Evolutionary conservation across 192 early-diverging fungal species (phyloP).

Genomic region (Geranomyces michiganensis): DNA sequence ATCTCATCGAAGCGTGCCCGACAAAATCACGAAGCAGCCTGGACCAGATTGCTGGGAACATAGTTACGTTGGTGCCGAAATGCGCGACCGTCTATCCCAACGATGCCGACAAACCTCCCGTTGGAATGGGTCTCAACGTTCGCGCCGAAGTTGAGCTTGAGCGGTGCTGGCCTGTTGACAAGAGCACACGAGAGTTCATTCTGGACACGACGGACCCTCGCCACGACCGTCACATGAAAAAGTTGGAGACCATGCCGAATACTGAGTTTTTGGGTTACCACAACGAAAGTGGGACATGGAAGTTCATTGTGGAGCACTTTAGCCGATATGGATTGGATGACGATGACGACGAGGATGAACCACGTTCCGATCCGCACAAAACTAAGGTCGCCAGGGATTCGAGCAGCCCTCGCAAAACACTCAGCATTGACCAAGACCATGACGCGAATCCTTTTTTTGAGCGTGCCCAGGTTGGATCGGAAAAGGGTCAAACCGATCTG

Average conservation of each 20-base stretch:
- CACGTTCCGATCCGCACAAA: background rate
- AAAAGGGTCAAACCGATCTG: constrained; percentile 20
- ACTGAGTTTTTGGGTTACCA: constrained; percentile 81
- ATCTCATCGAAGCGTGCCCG: constrained; percentile 66
- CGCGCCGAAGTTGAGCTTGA: constrained; percentile 78
- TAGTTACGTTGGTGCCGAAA: constrained; percentile 75
- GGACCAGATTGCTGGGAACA: constrained; percentile 70
- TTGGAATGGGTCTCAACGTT: constrained; percentile 87
- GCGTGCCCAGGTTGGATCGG: constrained; percentile 26
- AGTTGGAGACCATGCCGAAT: constrained; percentile 70
- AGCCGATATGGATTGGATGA: constrained; percentile 79
- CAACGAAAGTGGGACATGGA: constrained; percentile 78
- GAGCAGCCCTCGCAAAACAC: constrained; percentile 16
- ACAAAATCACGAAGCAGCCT: constrained; percentile 55
- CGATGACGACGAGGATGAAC: constrained; percentile 65
- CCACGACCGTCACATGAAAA: constrained; percentile 67
- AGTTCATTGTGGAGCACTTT: constrained; percentile 87
- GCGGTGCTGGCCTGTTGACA: constrained; percentile 85
- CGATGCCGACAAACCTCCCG: constrained; percentile 73
- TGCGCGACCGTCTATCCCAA: constrained; percentile 83
- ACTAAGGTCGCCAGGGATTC: constrained; percentile 1
- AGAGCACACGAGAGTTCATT: constrained; percentile 68
- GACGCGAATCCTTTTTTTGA: constrained; percentile 26
- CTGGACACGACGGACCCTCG: constrained; percentile 68
- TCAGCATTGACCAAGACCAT: background rate